Base-by-base conservation (phyloP, 225 moss, liverwort and hornwort species). In the Neckera pumila region DNA sequence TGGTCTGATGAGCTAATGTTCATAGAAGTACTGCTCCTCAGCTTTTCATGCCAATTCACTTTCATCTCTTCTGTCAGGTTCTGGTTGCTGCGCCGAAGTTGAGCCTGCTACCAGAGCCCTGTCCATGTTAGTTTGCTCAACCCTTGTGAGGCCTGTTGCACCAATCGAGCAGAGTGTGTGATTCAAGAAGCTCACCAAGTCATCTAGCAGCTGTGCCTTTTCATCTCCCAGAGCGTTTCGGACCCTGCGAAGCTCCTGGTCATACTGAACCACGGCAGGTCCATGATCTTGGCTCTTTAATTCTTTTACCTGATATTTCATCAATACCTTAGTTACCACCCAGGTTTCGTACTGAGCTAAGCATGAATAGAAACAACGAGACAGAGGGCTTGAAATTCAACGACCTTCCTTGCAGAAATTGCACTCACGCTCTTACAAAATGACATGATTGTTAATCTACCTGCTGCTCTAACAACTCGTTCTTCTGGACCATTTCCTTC, bases 181-280 rank as follows among this genome's bases (percentile, higher is more conserved):
- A 83, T 60, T 34, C 85, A 43, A 59, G 85, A 53, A 84, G 80
- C 87, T 86, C 88, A 95, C 95, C 94, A 95, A 81, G 91, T 94
- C 93, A 63, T 89, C 89, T 49, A 95, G 82, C 72, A 95, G 93
- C 76, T 94, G 92, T 27, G 95, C 92, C 80, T 95, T 95, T 86
- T 95, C 95, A 80, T 93, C 93, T 81, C 92, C 94, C 36, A 95
- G 80, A 73, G 91, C 94, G 75, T 86, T 86, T 58, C 95, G 95
- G 63, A 94, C 95, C 91, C 92, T 93, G 75, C 92, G 90, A 87
- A 94, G 90, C 90, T 94, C 93, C 87, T 88, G 91, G 88, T 92
- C 90, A 62, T 95, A 94, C 47, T 92, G 90, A 80, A 91, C 87
- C 57, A 87, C 92, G 38, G 88, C 87, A 34, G 90, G 82, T 85